Base-by-base conservation (phyloP, 257 asterid genomes). In the Gentiana dahurica region DNA sequence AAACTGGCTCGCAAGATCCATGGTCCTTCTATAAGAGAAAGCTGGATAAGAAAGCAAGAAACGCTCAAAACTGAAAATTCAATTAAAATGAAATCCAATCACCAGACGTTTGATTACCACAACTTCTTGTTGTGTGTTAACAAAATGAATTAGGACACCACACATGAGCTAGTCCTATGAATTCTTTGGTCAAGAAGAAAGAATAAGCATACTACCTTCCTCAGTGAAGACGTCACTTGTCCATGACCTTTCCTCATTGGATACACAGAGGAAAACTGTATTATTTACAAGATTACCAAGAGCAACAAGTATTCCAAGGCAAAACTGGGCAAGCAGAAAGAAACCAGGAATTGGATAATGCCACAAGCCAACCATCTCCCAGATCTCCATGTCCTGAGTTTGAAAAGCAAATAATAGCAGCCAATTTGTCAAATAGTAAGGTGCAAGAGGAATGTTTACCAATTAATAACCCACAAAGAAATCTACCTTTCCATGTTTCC, bases 311-410 rank as follows among this genome's bases (percentile, higher is more conserved):
- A 87, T 75, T 69, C 98, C 98, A 51, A 91, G 98, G 72, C 95
- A 77, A 69, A 85, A 87, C 69, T 91, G 98, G 60, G 97, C 95
- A 43, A 91, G 82, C 63, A 91, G 87, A 75, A 87, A 91, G 71
- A 91, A 85, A 35, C 95, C 98, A 72, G 98, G 98, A 74, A 87
- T 91, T 46, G 98, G 87, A 81, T 91, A 91, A 74, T 76, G 98
- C 98, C 98, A 91, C 66, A 91, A 66, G 63, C 98, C 98, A 73
- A 91, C 79, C 97, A 85, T 85, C 81, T 91, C 98, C 98, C 98
- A 91, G 62, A 84, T 87, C 77, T 87, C 92, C 97, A 87, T 87
- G 70, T 91, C 97, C 98, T 91, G 81, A 59, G 50, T 49, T 63
- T 61, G 2, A 7, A 55, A 68, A 58, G 62, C 32, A 65, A 59